Percentiles rank a stretch among this genome's conserved stretches.
phyloP scores from a whole-genome alignment of 352 stramenopile genomes.

The Pythium sukuiense region DNA sequence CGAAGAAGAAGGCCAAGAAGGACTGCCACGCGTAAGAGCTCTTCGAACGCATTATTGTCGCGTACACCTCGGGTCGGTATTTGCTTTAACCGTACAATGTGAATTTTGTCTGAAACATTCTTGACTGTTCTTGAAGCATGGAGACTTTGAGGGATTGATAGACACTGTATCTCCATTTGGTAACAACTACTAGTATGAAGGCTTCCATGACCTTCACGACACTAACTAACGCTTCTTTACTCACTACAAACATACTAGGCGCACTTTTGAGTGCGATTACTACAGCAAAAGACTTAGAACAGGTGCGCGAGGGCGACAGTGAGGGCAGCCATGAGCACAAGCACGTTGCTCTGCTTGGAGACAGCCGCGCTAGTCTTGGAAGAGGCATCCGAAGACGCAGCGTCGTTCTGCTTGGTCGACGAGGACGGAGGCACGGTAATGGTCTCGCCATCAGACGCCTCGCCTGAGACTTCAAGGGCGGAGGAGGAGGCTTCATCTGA shows the following conservation, averaged over 20 bases:
- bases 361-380: constrained; percentile 12
- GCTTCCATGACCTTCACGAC: background rate
- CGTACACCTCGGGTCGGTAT: background rate
- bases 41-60: background rate
- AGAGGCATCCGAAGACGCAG: background rate
- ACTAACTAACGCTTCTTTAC: background rate
- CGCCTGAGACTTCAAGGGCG: constrained; percentile 1
- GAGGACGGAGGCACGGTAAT: background rate
- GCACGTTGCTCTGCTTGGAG: constrained; percentile 8
- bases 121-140: background rate
- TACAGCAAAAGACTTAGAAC: constrained; percentile 3
- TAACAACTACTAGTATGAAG: background rate
- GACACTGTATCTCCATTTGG: background rate
- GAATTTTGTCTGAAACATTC: background rate
- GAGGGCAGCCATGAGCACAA: constrained; percentile 7
- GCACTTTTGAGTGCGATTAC: background rate
- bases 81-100: background rate
- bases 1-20: constrained; percentile 16
- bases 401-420: constrained; percentile 8
- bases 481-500: background rate
- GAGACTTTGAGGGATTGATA: background rate
- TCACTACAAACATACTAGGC: background rate
- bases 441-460: background rate
- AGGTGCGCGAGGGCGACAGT: constrained; percentile 5
- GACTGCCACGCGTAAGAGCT: constrained; percentile 16